Base-by-base conservation (phyloP, 768 basidiomycete species). In the Nidularia sp. region DNA sequence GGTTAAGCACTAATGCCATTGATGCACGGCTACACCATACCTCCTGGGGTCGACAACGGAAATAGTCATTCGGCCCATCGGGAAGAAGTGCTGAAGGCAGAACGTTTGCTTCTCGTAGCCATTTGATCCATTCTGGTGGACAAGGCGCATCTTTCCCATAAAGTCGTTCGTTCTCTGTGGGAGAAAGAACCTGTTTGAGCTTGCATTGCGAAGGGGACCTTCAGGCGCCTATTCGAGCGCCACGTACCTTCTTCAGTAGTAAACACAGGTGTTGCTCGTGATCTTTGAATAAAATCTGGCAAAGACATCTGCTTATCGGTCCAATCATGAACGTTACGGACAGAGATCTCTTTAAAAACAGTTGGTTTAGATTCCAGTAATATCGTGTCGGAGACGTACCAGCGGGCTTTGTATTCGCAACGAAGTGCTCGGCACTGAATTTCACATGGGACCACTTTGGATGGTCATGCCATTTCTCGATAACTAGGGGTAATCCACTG, bases 71-170 rank as follows among this genome's bases (percentile, higher is more conserved):
- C 0, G 70, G 53, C 8, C 78, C 74, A 43, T 80, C 59, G n/a
- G 84, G 83, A 35, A 83, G 60, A 9, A 90, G 60, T 5, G 60
- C 54, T 2, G 69, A 35, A 0, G 90, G 89, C 35, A 93, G 68
- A 32, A 79, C 70, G 25, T 64, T 61, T 2, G 61, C 62, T 0
- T 64, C 58, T 5, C 72, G 60, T 12, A 93, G 67, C 83, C 87
- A 90, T 3, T 79, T 51, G 18, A 72, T 71, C 88, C 89, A 93
- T 59, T 66, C 60, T 39, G 60, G 32, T 0, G 91, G 91, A 63
- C 89, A 92, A 8, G 78, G 72, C 1, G 78, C 76, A 60, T 93
- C 91, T 61, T 93, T 93, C 18, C 87, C 89, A 59, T 93, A 93
- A 6, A 84, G 70, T 31, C 87, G 72, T 60, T 83, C 78, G 7